These are phyloP conservation scores for Leucocoprinus birnbaumii DNA, from an alignment of 768 basidiomycete genomes.

Conservation along the genomic window DNA sequence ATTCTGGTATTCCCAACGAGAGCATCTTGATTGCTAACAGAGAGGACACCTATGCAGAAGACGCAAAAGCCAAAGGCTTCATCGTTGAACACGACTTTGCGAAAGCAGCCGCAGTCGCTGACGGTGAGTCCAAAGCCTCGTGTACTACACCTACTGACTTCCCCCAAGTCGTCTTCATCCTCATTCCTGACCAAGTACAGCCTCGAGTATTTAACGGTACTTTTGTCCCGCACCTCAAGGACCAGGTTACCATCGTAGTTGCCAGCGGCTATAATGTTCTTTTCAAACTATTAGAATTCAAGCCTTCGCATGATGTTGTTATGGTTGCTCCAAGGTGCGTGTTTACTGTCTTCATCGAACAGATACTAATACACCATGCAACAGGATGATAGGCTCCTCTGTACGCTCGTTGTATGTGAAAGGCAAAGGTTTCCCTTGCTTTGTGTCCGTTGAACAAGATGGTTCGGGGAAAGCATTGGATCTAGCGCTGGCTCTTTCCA, in stretches of 20 bases:
- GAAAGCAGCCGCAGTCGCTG: slow-evolving; percentile 53
- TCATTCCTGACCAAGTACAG: slow-evolving; percentile 65
- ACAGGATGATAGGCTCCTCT: slow-evolving; percentile 65
- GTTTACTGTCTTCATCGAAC: neutral
- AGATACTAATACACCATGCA: neutral
- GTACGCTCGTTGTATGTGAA: slow-evolving; percentile 60
- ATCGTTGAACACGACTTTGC: slow-evolving; percentile 53
- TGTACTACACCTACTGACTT: neutral
- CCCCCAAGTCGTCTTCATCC: slow-evolving; percentile 49
- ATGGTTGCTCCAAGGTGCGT: slow-evolving; percentile 64
- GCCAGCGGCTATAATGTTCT: slow-evolving; percentile 69
- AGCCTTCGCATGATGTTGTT: slow-evolving; percentile 51
- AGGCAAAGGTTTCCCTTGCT: slow-evolving; percentile 61
- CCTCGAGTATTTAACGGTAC: slow-evolving; percentile 58
- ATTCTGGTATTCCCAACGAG: slow-evolving; percentile 60
- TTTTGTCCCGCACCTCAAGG: slow-evolving; percentile 50
- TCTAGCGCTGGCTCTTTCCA: slow-evolving; percentile 50
- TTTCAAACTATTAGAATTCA: slow-evolving; percentile 54
- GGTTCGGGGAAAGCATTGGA: slow-evolving; percentile 46
- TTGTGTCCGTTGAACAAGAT: slow-evolving; percentile 63
- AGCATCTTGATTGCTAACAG: slow-evolving; percentile 58
- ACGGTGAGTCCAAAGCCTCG: slow-evolving; percentile 33
- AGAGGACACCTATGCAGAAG: slow-evolving; percentile 52
- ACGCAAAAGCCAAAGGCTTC: slow-evolving; percentile 56
- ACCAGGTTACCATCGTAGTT: slow-evolving; percentile 46